phyloP scores from a whole-genome alignment of 2,329 filamentous ascomycete genomes.

The Graphilbum sp. region DNA sequence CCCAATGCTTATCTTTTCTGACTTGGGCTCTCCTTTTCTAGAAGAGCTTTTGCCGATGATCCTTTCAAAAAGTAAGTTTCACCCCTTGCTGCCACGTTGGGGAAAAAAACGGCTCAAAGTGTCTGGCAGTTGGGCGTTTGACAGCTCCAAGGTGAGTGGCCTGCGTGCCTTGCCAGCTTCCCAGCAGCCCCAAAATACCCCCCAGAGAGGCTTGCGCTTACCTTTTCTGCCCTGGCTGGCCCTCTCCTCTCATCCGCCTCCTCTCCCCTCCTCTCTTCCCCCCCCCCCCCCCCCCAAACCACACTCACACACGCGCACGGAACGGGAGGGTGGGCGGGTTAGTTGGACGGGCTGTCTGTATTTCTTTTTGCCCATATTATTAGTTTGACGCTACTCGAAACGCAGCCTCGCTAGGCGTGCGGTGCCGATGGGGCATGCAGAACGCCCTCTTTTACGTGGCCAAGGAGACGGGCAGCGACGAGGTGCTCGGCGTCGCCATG shows the following conservation, averaged over 20 bases:
- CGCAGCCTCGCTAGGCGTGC: conserved; percentile 42
- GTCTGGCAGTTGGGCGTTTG: conserved; percentile 38
- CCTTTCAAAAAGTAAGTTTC: conserved; percentile 38
- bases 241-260: no score
- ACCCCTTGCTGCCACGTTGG: no score
- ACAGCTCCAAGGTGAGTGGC: conserved; percentile 33
- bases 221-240: no score
- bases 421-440: conserved; percentile 54
- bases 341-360: not conserved
- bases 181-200: no score
- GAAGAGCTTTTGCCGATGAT: conserved; percentile 45
- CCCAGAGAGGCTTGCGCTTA: no score
- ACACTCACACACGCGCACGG: no score
- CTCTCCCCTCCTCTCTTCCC: no score
- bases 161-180: not conserved
- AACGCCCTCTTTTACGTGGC: conserved; percentile 56
- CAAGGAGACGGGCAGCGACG: conserved; percentile 36
- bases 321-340: no score
- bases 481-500: conserved; percentile 54
- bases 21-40: conserved; percentile 1
- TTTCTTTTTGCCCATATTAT: not conserved
- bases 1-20: no score
- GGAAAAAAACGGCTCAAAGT: no score
- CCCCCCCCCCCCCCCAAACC: no score
- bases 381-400: conserved; percentile 46